Base-by-base conservation (phyloP, 2,329 filamentous ascomycete genomes). In the Hypoxylon sp. region DNA sequence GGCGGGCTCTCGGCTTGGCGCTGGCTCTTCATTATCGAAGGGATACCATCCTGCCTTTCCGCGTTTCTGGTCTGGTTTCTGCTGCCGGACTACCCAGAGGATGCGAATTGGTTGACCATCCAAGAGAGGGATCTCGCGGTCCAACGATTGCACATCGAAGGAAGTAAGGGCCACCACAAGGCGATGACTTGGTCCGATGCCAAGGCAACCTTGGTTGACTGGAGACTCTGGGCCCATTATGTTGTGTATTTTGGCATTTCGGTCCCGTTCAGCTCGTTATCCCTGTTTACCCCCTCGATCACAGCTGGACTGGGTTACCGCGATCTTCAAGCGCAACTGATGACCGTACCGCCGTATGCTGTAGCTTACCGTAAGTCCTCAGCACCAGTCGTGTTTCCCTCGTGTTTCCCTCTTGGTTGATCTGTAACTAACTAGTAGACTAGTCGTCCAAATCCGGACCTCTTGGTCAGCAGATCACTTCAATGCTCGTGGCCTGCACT, bases 141-240 rank as follows among this genome's bases (percentile, higher is more conserved):
- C 8, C 74, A 72, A 6, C 77, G 83, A 2, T 71, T 85, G 19
- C 74, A 72, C 29, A 69, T 80, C 37, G 81, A 84, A 67, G 82
- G 82, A 37, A 82, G 80, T 71, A 82, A 83, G 69, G 87, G 88
- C 79, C 78, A 82, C 2, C 87, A 92, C 71, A 86, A 88, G 19
- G 84, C 82, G 65, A 87, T 88, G 74, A 90, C 85, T 0, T 87
- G 90, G 75, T 81, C 80, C 25, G 91, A 94, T 69, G 91, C 90
- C 81, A 90, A 88, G 72, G 84, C 87, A 23, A 92, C 88, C 69
- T 80, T 88, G 3, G 88, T 87, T 63, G 89, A 87, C 70, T 84
- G 88, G 75, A 86, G 85, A 1, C 83, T 92, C 62, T 93, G 92
- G 72, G 89, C 88, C 1, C 83, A 88, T 57, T 90, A 91, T 23